Conservation (phyloP, 495 filamentous ascomycete genomes). For the Cercophora samala region DNA sequence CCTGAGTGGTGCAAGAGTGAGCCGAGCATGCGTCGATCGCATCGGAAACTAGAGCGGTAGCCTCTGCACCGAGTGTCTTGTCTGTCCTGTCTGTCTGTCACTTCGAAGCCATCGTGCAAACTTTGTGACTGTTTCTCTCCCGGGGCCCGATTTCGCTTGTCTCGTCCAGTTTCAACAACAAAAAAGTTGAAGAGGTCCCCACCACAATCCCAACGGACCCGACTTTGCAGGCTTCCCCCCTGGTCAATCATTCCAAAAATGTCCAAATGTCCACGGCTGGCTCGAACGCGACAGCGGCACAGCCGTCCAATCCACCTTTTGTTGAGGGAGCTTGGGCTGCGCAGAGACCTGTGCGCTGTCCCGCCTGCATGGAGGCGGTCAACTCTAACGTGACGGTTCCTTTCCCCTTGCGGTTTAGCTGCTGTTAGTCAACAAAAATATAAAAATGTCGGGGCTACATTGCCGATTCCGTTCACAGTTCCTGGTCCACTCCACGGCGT, state of each 20-base stretch:
- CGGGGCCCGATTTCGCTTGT: background rate
- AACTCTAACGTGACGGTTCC: conserved; percentile 15
- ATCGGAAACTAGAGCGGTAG: too few species aligned
- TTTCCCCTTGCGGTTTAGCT: conserved; percentile 18
- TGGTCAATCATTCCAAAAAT: conserved; percentile 8
- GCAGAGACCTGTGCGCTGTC: background rate
- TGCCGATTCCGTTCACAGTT: conserved; percentile 18
- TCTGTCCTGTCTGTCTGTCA: too few species aligned
- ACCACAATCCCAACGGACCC: conserved; percentile 17
- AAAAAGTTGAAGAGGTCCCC: conserved; percentile 10
- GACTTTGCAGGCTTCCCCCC: conserved; percentile 9
- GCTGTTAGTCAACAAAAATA: conserved; percentile 24
- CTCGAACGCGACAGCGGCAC: conserved; percentile 12
- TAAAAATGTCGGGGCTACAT: conserved; percentile 12
- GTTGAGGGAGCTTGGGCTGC: conserved; percentile 34
- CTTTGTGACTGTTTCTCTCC: background rate
- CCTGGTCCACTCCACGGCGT: background rate
- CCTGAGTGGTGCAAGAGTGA: background rate
- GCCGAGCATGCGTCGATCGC: conserved; percentile 4
- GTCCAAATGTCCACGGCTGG: background rate
- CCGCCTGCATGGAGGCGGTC: conserved; percentile 26
- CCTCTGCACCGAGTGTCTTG: too few species aligned
- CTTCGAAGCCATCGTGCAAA: background rate
- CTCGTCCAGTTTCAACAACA: background rate
- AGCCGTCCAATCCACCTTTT: conserved; percentile 21